Evolutionary conservation across 2,329 filamentous ascomycete genomes (phyloP), one percentile per base, ranked within the genome.

Genomic region (Trichoderma atroviride): DNA sequence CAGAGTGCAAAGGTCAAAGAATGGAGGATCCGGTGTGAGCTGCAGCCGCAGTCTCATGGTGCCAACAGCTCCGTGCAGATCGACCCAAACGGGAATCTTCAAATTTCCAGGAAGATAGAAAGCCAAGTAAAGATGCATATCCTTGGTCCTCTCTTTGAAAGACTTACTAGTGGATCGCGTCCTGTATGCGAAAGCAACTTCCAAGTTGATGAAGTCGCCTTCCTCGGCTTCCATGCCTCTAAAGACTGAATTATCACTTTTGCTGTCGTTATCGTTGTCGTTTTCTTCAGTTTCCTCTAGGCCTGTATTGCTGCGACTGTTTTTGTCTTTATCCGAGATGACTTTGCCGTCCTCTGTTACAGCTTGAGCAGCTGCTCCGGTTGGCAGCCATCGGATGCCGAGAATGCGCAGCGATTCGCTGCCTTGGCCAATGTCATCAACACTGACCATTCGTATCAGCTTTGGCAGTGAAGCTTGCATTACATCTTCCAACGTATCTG

Each of bases 381-480:
- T 91, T 0, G 91, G 91, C 2, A 94, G 81, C 89, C 91, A 93
- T 62, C 89, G 84, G 47, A 94, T 81, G 3, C 91, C 91, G 1
- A 93, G 83, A 68, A 93, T 90, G 1, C 91, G 86, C 47, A 93
- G 75, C 0, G 89, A 84, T 74, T 93, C 91, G 70, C 87, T 92
- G 9, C 91, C 91, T 77, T 94, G 91, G 0, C 91, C 91, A 69
- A 93, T 86, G 71, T 93, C 91, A 60, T 93, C 90, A 9, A 93
- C 87, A 65, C 89, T 90, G 55, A 93, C 89, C 91, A 92, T 92
- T 59, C 91, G 87, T 37, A 93, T 84, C 43, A 91, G 78, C 69
- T 85, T 88, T 0, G 91, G 90, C 22, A 93, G 80, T 10, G 89
- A 91, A 2, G 91, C 91, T 79, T 93, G 91, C 91, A 93, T 93